phyloP scores from a whole-genome alignment of 2,329 filamentous ascomycete genomes.

The Byssothecium circinans region DNA sequence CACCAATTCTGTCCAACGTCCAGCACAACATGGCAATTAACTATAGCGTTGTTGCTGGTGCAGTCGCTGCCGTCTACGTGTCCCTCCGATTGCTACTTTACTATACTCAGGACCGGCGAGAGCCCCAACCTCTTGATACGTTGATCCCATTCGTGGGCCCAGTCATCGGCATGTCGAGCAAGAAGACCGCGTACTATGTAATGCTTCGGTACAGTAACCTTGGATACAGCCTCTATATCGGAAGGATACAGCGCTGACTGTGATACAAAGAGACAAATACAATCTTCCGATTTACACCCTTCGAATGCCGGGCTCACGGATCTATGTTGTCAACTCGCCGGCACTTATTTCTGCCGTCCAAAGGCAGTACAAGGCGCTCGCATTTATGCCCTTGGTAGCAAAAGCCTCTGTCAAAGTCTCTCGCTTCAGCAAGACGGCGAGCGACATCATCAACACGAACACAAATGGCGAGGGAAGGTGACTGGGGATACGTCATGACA shows the following conservation, averaged over 20 bases:
- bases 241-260: background rate
- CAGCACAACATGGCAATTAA: background rate
- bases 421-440: conserved; percentile 31
- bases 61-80: conserved; percentile 2
- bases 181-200: conserved; percentile 10
- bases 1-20: background rate
- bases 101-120: conserved; percentile 9
- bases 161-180: conserved; percentile 6
- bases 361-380: conserved; percentile 37
- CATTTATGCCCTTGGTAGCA: conserved; percentile 44
- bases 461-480: conserved; percentile 40
- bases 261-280: conserved; percentile 9
- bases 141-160: conserved; percentile 13
- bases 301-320: conserved; percentile 39
- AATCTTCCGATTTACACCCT: conserved; percentile 45
- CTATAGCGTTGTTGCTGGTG: conserved; percentile 1
- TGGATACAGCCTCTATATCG: background rate
- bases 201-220: conserved; percentile 5
- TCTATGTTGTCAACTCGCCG: conserved; percentile 45
- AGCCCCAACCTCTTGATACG: conserved; percentile 7
- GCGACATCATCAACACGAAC: conserved; percentile 35
- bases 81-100: conserved; percentile 9
- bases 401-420: conserved; percentile 36
- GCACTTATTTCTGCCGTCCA: conserved; percentile 41
- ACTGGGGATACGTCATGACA: conserved; percentile 33